Percentiles rank a stretch among this genome's conserved stretches.
Conservation (phyloP, 192 early-diverging fungal genomes). For the Funneliformis geosporum region DNA sequence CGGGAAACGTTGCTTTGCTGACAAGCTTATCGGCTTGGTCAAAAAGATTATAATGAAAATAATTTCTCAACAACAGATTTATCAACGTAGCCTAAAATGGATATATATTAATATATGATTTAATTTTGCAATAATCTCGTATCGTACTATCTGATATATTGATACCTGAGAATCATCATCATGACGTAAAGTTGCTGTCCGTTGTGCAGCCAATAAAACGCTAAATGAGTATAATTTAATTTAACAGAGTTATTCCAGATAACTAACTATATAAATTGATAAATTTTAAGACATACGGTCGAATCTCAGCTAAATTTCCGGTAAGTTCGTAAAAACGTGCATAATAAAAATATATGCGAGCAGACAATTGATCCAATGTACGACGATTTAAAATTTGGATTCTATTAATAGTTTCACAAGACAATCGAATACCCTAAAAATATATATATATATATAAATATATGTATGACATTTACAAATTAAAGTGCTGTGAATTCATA, state of each 20-base stretch:
- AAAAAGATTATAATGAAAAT: constrained; percentile 92
- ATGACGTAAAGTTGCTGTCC: constrained; percentile 87
- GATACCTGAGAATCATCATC: constrained; percentile 90
- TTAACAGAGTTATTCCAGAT: neutral
- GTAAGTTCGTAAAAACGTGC: constrained; percentile 86
- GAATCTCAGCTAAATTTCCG: constrained; percentile 68
- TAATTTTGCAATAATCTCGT: neutral
- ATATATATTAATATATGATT: neutral
- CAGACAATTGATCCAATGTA: constrained; percentile 86
- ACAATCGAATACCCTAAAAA: constrained; percentile 65
- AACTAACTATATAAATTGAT: too few relatives aligned
- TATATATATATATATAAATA: neutral
- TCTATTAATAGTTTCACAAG: constrained; percentile 63
- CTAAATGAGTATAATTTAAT: constrained; percentile 40
- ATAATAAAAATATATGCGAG: constrained; percentile 92
- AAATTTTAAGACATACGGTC: constrained; percentile 62
- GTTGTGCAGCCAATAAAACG: constrained; percentile 76
- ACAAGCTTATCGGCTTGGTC: constrained; percentile 98
- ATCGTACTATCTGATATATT: constrained; percentile 8
- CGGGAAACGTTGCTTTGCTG: constrained; percentile 88
- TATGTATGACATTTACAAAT: neutral
- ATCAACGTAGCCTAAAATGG: constrained; percentile 73
- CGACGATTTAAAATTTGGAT: constrained; percentile 78
- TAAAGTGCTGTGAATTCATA: neutral
- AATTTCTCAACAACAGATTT: constrained; percentile 90